Conservation (phyloP, 805 yeast genomes). For the Saturnispora sanitii region DNA sequence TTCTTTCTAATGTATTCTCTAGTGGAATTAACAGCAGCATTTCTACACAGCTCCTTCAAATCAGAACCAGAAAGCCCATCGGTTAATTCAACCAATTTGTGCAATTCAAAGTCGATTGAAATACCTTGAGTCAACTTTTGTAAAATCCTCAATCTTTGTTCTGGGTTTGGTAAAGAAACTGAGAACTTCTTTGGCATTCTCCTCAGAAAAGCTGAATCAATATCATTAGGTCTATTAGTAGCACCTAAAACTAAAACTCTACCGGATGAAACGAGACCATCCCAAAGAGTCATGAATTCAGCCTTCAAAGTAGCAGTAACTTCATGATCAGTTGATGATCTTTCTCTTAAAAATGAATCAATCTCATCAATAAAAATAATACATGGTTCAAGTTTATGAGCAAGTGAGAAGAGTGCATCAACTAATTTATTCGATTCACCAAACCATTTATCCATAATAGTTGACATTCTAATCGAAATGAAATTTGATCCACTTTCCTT, state of each 20-base stretch:
- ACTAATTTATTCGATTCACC: slow-evolving; percentile 93
- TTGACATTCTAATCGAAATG: slow-evolving; percentile 83
- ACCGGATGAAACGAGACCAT: slow-evolving; percentile 71
- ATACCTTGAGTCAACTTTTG: slow-evolving; percentile 60
- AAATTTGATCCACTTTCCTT: slow-evolving; percentile 86
- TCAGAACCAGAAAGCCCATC: slow-evolving; percentile 85
- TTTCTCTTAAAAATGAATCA: slow-evolving; percentile 84
- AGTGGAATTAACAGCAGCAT: slow-evolving; percentile 85
- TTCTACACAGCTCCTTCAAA: slow-evolving; percentile 81
- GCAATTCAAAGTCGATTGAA: slow-evolving; percentile 55
- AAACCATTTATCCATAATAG: slow-evolving; percentile 95
- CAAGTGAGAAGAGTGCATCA: slow-evolving; percentile 85
- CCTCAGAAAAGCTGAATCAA: slow-evolving; percentile 85
- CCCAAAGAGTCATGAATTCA: slow-evolving; percentile 97
- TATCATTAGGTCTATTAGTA: slow-evolving; percentile 85
- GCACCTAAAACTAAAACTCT: slow-evolving; percentile 87
- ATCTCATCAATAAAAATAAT: slow-evolving; percentile 94
- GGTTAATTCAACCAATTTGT: slow-evolving; percentile 50
- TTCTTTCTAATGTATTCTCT: slow-evolving; percentile 68
- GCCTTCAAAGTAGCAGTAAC: slow-evolving; percentile 92
- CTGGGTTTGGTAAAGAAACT: slow-evolving; percentile 57
- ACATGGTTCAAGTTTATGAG: slow-evolving; percentile 85
- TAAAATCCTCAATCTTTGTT: slow-evolving; percentile 63
- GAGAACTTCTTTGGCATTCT: slow-evolving; percentile 88
- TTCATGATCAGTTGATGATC: slow-evolving; percentile 82